Base-by-base conservation (phyloP, 306 rosid genomes). In the Pterocarpus santalinus region DNA sequence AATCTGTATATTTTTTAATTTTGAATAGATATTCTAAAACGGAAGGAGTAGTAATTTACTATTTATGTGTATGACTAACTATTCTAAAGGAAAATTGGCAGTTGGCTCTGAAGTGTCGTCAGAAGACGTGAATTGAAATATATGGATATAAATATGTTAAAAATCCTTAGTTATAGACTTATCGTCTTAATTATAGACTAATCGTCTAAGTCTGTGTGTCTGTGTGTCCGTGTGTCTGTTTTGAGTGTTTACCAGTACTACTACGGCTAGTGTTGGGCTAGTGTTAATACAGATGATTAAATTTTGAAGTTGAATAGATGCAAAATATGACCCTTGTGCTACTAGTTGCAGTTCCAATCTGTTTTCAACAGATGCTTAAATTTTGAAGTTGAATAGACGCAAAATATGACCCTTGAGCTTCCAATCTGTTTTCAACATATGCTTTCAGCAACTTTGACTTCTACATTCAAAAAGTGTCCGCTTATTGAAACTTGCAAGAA, bases 371-470 rank as follows among this genome's bases (percentile, higher is more conserved):
- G 46, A 72, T n/a, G 16, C 7, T 10, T 16, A 58, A 8, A 22
- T 49, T 16, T 67, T 30, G 34, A 12, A 66, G 73, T 69, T 47
- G 78, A 16, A 28, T 30, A 84, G 81, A 69, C 44, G 77, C 33
- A 79, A 72, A 79, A 28, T 73, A 3, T 56, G 83, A 79, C 76
- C 49, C 32, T 32, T 30, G 15, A 4, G 41, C 68, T 66, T 22
- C 28, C 28, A 22, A 22, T 82, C 56, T 64, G 8, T 63, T 63
- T 51, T 36, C 69, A 36, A 15, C 62, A 51, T 7, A 14, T 30
- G 72, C 60, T 76, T 76, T 49, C 60, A 11, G 66, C 71, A 28
- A 49, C 57, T 49, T 83, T 79, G 81, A 79, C 80, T 79, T 32
- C 1, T 60, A n/a, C 69, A 51, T 69, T 46, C 55, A 15, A 57